Evolutionary conservation across 139 green algal genomes (phyloP).

Genomic region (Marvania coccoides): DNA sequence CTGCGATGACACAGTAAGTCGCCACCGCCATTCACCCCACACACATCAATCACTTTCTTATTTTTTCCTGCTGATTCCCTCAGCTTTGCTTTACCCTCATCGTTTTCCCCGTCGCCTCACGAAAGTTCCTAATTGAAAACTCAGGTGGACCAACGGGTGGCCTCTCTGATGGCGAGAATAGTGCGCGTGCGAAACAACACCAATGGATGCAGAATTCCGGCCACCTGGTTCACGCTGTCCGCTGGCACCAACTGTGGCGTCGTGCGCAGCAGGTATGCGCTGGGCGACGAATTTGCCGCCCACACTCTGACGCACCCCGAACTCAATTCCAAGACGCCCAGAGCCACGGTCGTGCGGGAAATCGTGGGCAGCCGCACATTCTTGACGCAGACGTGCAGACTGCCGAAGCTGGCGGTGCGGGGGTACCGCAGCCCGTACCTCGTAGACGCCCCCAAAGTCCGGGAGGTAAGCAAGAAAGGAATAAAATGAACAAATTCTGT

Average conservation of each 20-base stretch:
- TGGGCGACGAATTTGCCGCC: not conserved
- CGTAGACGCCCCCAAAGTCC: not conserved
- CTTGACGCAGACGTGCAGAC: not conserved
- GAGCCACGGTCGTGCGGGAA: not conserved
- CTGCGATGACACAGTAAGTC: slow-evolving; percentile 1
- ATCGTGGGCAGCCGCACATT: not conserved
- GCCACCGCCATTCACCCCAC: not conserved
- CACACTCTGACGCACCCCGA: not conserved
- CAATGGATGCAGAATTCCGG: not conserved
- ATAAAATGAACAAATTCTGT: not conserved
- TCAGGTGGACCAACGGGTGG: not conserved
- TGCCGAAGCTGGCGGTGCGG: not conserved
- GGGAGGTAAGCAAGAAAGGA: not conserved
- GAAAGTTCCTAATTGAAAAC: not conserved
- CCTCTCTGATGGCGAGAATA: not conserved
- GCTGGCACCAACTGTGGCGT: not conserved
- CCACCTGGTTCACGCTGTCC: not conserved
- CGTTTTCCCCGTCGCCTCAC: not conserved
- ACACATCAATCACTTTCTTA: slow-evolving; percentile 5
- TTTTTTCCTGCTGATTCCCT: not conserved
- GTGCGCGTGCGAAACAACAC: not conserved
- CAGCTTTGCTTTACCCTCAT: not conserved
- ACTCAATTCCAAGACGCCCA: not conserved
- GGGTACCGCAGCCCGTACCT: slow-evolving; percentile 16
- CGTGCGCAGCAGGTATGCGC: not conserved